Base-by-base conservation (phyloP, 371 early-diverging fungal species). In the Blakeslea trispora region DNA sequence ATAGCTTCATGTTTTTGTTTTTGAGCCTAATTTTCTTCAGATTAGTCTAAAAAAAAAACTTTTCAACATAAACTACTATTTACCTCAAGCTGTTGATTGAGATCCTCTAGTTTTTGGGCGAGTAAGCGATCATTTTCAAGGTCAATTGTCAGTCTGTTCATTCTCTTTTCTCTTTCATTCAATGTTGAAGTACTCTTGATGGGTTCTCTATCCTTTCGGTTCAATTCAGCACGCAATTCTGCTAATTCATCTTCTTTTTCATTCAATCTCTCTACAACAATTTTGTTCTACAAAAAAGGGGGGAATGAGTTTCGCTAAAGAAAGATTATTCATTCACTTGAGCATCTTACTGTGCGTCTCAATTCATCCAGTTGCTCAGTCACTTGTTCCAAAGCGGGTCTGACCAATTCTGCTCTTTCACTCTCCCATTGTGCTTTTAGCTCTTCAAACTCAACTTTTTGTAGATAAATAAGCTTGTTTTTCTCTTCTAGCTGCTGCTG, bases 61-160 rank as follows among this genome's bases (percentile, higher is more conserved):
- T 47, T 28, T 23, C 3, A n/a, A 21, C 15, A 17, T n/a, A 3
- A 15, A 3, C 6, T 11, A 5, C 24, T 44, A 0, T 21, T 60
- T 68, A 73, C 79, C 58, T 79, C 74, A 6, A 79, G 51, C 23
- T 79, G 75, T 18, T 63, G 59, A 23, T 75, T 75, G 3, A 79
- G 32, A 24, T 79, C 79, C 37, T 79, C 72, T 13, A 79, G 22
- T 57, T 71, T 75, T 48, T 71, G 73, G 9, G 73, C 69, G 46
- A 75, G 59, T 35, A 75, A 17, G 34, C 74, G 67, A 42, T 77
- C 77, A 41, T 63, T 63, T 51, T 79, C 79, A 28, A 79, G 63
- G 50, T 79, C 79, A 53, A 79, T 59, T 3, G 74, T 74, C 18
- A 74, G 43, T 14, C 74, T 61, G 40, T 77, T 77, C 34, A 77